These are phyloP conservation scores for Solanum ahanhuiri DNA, from an alignment of 257 asterid species.

Conservation along the genomic window DNA sequence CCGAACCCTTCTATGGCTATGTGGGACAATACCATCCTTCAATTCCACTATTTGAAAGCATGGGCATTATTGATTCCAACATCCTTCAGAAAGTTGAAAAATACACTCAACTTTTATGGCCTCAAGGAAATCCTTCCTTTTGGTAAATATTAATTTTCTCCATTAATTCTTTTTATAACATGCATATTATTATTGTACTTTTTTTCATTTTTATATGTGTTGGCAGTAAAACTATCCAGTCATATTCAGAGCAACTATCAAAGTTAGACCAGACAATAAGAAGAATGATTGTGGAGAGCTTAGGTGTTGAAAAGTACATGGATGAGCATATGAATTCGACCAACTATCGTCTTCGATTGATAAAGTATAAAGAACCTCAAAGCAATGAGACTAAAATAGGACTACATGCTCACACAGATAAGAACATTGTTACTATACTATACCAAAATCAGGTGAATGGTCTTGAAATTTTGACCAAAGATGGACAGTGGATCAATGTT, in stretches of 20 bases:
- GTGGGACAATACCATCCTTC: conserved; percentile 33
- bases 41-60: conserved; percentile 43
- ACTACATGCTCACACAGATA: conserved; percentile 36
- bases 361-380: conserved; percentile 39
- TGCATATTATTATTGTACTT: too few species aligned
- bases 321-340: conserved; percentile 38
- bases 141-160: conserved; percentile 14
- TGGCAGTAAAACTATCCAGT: conserved; percentile 23
- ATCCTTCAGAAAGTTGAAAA: conserved; percentile 8
- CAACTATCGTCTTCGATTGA: conserved; percentile 26
- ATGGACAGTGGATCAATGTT: conserved; percentile 36
- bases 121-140: conserved; percentile 40
- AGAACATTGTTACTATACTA: conserved; percentile 27
- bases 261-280: conserved; percentile 40
- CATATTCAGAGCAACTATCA: conserved; percentile 20
- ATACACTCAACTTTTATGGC: conserved; percentile 36
- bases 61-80: conserved; percentile 38
- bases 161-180: background rate
- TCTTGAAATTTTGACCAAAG: conserved; percentile 28
- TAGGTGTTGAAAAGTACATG: conserved; percentile 31
- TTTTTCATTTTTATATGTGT: background rate
- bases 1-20: conserved; percentile 44
- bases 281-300: conserved; percentile 38
- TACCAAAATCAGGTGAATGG: conserved; percentile 25
- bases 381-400: conserved; percentile 18